Base-by-base conservation (phyloP, 1,284 basidiomycete species). In the Gomphus bonarii region DNA sequence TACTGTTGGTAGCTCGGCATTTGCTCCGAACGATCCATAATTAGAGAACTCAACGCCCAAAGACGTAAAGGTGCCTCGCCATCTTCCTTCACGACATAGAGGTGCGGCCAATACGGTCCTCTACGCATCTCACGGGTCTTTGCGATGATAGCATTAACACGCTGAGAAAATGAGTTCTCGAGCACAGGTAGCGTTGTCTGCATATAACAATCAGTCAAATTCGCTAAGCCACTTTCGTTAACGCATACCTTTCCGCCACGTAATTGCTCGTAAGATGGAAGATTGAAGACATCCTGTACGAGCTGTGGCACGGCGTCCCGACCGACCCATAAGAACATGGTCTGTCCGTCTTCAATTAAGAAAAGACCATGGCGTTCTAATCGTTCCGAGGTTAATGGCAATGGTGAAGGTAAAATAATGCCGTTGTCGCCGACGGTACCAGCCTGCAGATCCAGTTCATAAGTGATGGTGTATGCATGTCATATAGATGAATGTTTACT, bases 61-160 rank as follows among this genome's bases (percentile, higher is more conserved):
- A 93, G 80, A 59, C 95, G 78, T 67, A 99, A 75, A 50, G 92
- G 85, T 2, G 93, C 91, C 71, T 99, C 97, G 57, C 94, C 95
- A 65, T 99, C 97, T 69, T 97, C 94, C 74, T 99, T 99, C 65
- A 98, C 95, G 46, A 99, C 76, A 68, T 98, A 99, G n/a, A 99
- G 74, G 68, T 97, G 91, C 14, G 93, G 91, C 67, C 88, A 85
- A 71, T 98, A 99, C 3, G 88, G 85, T 9, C 95, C 95, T 43
- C 93, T 79, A 55, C 88, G 84, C 76, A 87, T 81, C 72, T 97
- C 93, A 18, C 94, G 79, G 35, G 90, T 91, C 75, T 97, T 97
- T 70, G 91, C 88, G 55, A 99, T 75, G 64, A 99, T 81, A 1
- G 92, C 92, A 66, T 93, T 95, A 62, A 99, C 80, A 16, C 97